Evolutionary conservation across 2,329 filamentous ascomycete genomes (phyloP), one percentile per base, ranked within the genome.

Genomic region (Botrytis pseudocinerea): DNA sequence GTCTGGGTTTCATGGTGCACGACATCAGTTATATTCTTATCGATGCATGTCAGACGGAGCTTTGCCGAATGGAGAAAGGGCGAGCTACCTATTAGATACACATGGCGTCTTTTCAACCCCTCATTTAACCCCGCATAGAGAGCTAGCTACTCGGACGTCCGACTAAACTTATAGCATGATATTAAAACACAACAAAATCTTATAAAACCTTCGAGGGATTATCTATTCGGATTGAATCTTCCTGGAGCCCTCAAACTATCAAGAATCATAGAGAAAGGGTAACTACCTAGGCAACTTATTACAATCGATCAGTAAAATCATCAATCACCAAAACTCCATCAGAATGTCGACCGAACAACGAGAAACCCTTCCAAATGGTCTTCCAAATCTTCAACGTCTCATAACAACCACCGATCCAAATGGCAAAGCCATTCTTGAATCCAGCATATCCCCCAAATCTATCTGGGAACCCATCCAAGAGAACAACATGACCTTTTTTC

Each of bases 341-440:
- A 69, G 18, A 12, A 69, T 73, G 65, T 28, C 71, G 3, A 57
- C 66, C 20, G 57, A 32, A 35, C 40, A 70, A 8, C 68, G 48
- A 64, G 61, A 66, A 38, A 1, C n/a, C 16, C 64, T 74, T 4
- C 51, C 72, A 60, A 76, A 76, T 70, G 75, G 76, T 16, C 77
- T 79, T 28, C 76, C 76, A 25, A 70, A 73, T 16, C 62, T 76
- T 38, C 73, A 75, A 16, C 75, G 78, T n/a, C 76, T 76, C 69
- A 78, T 79, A 44, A 79, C 78, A 25, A 74, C 75, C 35, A 71
- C 75, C 57, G 60, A 78, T 32, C 25, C 60, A 14, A 66, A 64
- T 8, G 77, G 78, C 5, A 77, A 77, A 72, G 76, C 77, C n/a
- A 70, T 78, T 22, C 42, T 79, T 4, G 70, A 75, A 12, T n/a